Base-by-base conservation (phyloP, 2,329 filamentous ascomycete genomes). In the Ciborinia camelliae region DNA sequence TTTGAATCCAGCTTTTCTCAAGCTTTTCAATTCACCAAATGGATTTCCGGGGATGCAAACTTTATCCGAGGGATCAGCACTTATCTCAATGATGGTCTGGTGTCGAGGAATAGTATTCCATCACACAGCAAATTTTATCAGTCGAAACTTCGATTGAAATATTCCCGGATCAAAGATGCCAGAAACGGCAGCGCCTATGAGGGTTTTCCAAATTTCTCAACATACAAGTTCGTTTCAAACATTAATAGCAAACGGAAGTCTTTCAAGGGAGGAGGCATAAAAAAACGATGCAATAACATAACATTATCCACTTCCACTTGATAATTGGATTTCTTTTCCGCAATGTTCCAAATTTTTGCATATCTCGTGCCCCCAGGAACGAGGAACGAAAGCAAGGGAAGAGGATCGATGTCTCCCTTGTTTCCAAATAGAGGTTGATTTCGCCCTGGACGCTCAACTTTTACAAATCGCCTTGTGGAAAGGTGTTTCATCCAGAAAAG, bases 11-110 rank as follows among this genome's bases (percentile, higher is more conserved):
- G 30, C 30, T 37, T 20, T n/a, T n/a, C n/a, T n/a, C n/a, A n/a
- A n/a, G n/a, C n/a, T n/a, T 53, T 53, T 23, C 12, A 23, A 35
- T 6, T 47, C 12, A 23, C 45, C 39, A 45, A 15, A 9, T 35
- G 14, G 45, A 18, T 18, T 10, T 35, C 15, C 5, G 14, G 57
- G 41, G 30, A 48, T 60, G 15, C 30, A 50, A 60, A 60, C 57
- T 48, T 26, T 60, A 60, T 26, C n/a, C 35, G 41, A 35, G 10
- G 10, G 41, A 60, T 48, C 57, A 45, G 32, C 20, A 60, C 41
- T 41, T 37, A 23, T 60, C 26, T 60, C 12, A 53, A 35, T 53
- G 30, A 37, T 54, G 30, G n/a, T 26, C 4, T 39, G n/a, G 1
- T 26, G n/a, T 37, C 23, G 32, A 26, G 32, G 51, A 37, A 53